These are phyloP conservation scores for Candida pini DNA, from an alignment of 805 yeast species.

Conservation along the genomic window DNA sequence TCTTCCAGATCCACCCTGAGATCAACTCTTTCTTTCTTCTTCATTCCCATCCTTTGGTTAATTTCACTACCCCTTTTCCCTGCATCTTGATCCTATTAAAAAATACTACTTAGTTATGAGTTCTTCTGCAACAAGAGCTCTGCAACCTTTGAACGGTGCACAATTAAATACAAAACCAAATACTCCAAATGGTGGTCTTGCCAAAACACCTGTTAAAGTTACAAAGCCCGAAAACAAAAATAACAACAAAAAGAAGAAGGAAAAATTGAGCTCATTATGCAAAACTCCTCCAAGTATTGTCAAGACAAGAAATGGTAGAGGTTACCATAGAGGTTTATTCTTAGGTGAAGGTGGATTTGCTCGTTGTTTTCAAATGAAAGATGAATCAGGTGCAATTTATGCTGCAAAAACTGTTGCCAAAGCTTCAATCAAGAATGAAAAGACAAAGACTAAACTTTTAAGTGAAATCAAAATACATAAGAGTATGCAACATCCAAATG, in stretches of 20 bases:
- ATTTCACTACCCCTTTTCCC: no score
- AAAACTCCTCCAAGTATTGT: constrained; percentile 96
- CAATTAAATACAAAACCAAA: constrained; percentile 44
- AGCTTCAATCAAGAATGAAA: constrained; percentile 84
- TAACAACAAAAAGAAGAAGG: constrained; percentile 74
- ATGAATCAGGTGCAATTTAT: constrained; percentile 75
- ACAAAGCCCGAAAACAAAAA: constrained; percentile 23
- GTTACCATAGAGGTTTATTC: constrained; percentile 83
- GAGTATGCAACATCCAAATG: constrained; percentile 79
- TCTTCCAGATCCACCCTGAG: no score
- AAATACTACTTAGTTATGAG: no score
- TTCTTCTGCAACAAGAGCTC: constrained; percentile 37
- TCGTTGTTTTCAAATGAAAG: constrained; percentile 94
- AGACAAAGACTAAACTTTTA: constrained; percentile 78
- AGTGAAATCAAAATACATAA: constrained; percentile 96
- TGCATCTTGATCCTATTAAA: no score
- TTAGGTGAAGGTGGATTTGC: constrained; percentile 99
- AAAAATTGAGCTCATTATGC: constrained; percentile 84
- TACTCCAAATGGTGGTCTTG: constrained; percentile 17
- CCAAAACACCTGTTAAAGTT: constrained; percentile 38
- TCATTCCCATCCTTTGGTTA: no score
- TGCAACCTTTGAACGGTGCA: constrained; percentile 49
- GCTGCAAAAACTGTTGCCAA: constrained; percentile 99
- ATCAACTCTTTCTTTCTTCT: no score
- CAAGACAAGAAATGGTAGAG: constrained; percentile 79